These are phyloP conservation scores for Mycena chlorophos DNA, from an alignment of 768 basidiomycete genomes.

Conservation along the genomic window DNA sequence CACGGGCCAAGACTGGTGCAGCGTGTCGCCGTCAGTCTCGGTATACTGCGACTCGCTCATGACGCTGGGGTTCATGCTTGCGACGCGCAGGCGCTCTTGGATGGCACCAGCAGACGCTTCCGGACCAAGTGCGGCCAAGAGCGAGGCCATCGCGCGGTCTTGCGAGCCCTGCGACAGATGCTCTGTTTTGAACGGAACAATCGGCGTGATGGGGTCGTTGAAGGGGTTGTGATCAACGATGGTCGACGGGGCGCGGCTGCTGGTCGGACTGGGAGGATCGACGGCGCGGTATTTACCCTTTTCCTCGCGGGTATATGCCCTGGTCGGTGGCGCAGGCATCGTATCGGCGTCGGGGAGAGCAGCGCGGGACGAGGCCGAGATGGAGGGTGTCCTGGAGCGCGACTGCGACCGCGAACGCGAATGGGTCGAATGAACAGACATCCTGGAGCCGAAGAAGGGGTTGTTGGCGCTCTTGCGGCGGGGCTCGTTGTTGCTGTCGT, in stretches of 20 bases:
- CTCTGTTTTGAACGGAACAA: conserved; percentile 35
- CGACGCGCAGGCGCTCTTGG: conserved; percentile 52
- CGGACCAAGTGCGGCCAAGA: conserved; percentile 63
- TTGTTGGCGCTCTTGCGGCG: conserved; percentile 43
- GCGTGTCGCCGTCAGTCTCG: conserved; percentile 14
- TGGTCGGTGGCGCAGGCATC: conserved; percentile 43
- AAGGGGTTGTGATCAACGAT: conserved; percentile 33
- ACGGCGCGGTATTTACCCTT: conserved; percentile 38
- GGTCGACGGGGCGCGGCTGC: conserved; percentile 21
- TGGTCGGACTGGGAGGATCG: conserved; percentile 29
- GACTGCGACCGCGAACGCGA: conserved; percentile 12
- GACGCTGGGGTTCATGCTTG: conserved; percentile 25
- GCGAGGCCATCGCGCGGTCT: conserved; percentile 59
- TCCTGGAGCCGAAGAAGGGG: conserved; percentile 27
- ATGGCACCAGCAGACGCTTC: conserved; percentile 43
- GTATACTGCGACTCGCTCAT: conserved; percentile 14
- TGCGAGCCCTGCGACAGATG: conserved; percentile 25
- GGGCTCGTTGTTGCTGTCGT: conserved; percentile 25
- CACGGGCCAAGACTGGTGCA: conserved; percentile 21
- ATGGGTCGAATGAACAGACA: conserved; percentile 15
- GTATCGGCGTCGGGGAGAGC: conserved; percentile 20
- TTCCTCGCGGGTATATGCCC: conserved; percentile 39
- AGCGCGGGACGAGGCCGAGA: conserved; percentile 42
- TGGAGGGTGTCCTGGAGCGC: conserved; percentile 25
- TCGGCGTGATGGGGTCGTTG: conserved; percentile 7